These are phyloP conservation scores for Fraxinus nigra DNA, from an alignment of 305 asterid genomes.

Conservation along the genomic window DNA sequence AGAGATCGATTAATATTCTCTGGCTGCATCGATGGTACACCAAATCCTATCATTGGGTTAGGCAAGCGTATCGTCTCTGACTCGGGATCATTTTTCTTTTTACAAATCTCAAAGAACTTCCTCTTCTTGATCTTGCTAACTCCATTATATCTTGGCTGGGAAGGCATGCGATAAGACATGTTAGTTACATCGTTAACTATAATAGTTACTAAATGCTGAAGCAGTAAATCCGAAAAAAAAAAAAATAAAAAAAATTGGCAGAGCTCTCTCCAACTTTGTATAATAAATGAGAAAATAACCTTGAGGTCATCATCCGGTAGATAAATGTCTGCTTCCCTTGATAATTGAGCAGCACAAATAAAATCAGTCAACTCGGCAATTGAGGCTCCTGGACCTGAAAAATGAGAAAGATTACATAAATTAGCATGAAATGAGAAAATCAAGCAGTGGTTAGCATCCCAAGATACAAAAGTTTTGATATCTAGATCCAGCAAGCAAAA, in stretches of 20 bases:
- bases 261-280: background rate
- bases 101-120: slow-evolving; percentile 33
- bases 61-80: slow-evolving; percentile 63
- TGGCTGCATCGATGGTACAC: slow-evolving; percentile 48
- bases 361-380: slow-evolving; percentile 58
- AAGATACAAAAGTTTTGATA: background rate
- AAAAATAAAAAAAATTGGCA: background rate
- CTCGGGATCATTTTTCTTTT: slow-evolving; percentile 37
- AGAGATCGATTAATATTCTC: slow-evolving; percentile 38
- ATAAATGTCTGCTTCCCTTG: slow-evolving; percentile 55
- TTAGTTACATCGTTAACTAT: slow-evolving; percentile 1
- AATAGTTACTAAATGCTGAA: background rate
- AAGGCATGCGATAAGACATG: slow-evolving; percentile 12
- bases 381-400: slow-evolving; percentile 63
- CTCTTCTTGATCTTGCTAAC: slow-evolving; percentile 54
- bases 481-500: background rate
- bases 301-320: slow-evolving; percentile 51
- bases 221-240: background rate
- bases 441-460: background rate
- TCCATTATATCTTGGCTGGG: slow-evolving; percentile 48
- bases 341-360: slow-evolving; percentile 78
- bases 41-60: slow-evolving; percentile 84
- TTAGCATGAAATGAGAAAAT: background rate
- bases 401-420: slow-evolving; percentile 8
- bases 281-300: slow-evolving; percentile 38